A percentile compares a stretch with the other conserved stretches of the same genome.
These are phyloP conservation scores for Trifolium pratense DNA, from an alignment of 306 rosid genomes.

Conservation along the genomic window DNA sequence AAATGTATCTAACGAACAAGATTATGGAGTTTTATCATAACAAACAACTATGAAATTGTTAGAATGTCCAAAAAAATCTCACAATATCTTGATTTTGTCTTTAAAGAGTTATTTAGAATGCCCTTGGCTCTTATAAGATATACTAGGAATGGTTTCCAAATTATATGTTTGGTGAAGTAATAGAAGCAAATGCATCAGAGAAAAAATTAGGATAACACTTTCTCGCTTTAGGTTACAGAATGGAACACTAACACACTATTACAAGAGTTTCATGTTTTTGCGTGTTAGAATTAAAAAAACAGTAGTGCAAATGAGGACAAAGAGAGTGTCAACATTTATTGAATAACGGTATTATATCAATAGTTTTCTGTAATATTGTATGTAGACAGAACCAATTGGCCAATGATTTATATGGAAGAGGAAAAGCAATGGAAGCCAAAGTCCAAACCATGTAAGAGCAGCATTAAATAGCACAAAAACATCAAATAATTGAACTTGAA, in stretches of 20 bases:
- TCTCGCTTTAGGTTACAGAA: background rate
- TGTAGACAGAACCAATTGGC: slow-evolving; percentile 21
- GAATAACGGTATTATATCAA: slow-evolving; percentile 7
- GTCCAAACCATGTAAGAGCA: slow-evolving; percentile 25
- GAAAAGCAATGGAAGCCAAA: slow-evolving; percentile 13
- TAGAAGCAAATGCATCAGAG: background rate
- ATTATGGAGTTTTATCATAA: background rate
- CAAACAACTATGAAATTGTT: background rate
- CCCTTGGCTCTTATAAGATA: background rate
- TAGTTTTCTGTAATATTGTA: slow-evolving; percentile 1
- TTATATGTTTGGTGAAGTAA: background rate
- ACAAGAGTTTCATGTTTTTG: background rate
- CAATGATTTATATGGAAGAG: slow-evolving; percentile 1
- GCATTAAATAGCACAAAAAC: slow-evolving; percentile 12
- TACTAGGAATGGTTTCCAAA: background rate
- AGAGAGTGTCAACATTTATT: slow-evolving; percentile 1
- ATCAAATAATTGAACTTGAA: background rate
- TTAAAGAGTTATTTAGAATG: background rate
- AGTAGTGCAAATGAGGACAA: background rate
- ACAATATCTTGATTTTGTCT: background rate
- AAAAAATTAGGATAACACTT: background rate
- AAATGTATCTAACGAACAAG: background rate
- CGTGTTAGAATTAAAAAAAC: slow-evolving; percentile 8
- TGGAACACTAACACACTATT: background rate
- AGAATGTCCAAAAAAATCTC: background rate